Conservation (phyloP, 768 basidiomycete species). For the Suillus subaureus region DNA sequence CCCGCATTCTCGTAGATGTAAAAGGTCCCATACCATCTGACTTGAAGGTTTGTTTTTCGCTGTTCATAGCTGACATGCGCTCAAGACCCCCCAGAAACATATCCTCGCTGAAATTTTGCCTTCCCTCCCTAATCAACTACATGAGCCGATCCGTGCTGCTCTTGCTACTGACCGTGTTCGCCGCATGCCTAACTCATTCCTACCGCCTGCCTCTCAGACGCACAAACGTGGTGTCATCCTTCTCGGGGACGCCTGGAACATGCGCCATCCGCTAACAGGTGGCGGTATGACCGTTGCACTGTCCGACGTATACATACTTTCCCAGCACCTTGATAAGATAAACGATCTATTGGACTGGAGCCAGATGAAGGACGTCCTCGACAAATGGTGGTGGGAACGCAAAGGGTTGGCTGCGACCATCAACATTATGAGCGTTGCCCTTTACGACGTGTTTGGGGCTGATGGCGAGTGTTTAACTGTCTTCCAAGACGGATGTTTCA, state of each 20-base stretch:
- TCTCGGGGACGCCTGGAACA: conserved; percentile 96
- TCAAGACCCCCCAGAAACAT: conserved; percentile 47
- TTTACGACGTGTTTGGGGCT: conserved; percentile 94
- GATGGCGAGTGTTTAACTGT: conserved; percentile 77
- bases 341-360: conserved; percentile 50
- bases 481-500: conserved; percentile 88
- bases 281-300: conserved; percentile 98
- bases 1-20: conserved; percentile 91
- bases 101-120: conserved; percentile 77
- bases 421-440: conserved; percentile 89
- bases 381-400: conserved; percentile 83
- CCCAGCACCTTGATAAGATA: conserved; percentile 57
- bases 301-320: conserved; percentile 78
- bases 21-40: conserved; percentile 82
- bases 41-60: conserved; percentile 56
- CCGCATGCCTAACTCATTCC: conserved; percentile 94
- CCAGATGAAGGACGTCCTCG: conserved; percentile 51
- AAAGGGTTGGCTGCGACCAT: conserved; percentile 85
- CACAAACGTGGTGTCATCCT: conserved; percentile 75
- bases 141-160: conserved; percentile 62
- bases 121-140: conserved; percentile 75
- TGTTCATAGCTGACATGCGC: conserved; percentile 4
- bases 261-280: conserved; percentile 98
- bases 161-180: conserved; percentile 81
- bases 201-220: conserved; percentile 77